A percentile compares a stretch with the other conserved stretches of the same genome.
These are phyloP conservation scores for Aspergillus coremiiformis DNA, from an alignment of 495 filamentous ascomycete species.

Conservation along the genomic window DNA sequence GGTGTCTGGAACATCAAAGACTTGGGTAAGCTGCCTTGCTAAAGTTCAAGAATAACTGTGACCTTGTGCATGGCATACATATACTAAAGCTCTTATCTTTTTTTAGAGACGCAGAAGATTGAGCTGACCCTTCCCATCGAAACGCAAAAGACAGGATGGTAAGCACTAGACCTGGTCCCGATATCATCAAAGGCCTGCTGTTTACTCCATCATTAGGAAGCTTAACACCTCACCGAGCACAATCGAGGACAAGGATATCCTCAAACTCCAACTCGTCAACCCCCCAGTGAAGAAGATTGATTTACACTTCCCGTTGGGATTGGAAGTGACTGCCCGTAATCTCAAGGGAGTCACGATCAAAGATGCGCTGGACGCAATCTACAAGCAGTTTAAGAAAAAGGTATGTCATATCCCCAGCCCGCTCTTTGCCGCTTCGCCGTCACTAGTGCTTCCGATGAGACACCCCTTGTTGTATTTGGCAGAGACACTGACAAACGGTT, in stretches of 20 bases:
- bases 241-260: conserved; percentile 70
- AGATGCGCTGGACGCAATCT: conserved; percentile 86
- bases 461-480: too few species aligned
- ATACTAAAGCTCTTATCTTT: conserved; percentile 10
- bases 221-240: conserved; percentile 74
- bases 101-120: conserved; percentile 63
- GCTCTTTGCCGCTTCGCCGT: neutral
- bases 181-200: too few species aligned
- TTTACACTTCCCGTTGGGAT: conserved; percentile 78
- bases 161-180: conserved; percentile 26
- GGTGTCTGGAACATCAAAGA: conserved; percentile 80
- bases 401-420: conserved; percentile 34
- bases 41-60: too few species aligned
- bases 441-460: neutral
- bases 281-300: conserved; percentile 91
- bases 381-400: conserved; percentile 93
- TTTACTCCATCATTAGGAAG: too few species aligned
- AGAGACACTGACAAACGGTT: too few species aligned
- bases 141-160: conserved; percentile 88
- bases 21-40: conserved; percentile 53
- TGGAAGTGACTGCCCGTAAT: conserved; percentile 83
- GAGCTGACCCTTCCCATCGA: conserved; percentile 74
- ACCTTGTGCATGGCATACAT: too few species aligned
- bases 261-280: conserved; percentile 70
- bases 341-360: conserved; percentile 90